These are phyloP conservation scores for Brassica incana DNA, from an alignment of 345 rosid species.

Conservation along the genomic window DNA sequence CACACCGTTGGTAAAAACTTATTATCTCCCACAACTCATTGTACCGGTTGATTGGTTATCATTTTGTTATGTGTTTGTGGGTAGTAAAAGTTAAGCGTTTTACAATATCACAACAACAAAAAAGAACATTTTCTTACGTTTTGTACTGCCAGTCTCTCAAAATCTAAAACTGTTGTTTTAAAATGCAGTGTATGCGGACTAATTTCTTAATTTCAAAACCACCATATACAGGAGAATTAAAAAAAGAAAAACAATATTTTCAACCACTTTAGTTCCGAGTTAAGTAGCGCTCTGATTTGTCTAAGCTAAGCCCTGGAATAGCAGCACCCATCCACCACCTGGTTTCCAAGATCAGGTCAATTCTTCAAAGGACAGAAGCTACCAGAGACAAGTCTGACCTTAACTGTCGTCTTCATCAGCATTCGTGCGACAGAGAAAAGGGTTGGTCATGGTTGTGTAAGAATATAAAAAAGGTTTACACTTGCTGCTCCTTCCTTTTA, in stretches of 20 bases:
- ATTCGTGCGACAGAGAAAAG: not conserved
- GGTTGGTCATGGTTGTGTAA: slow-evolving; percentile 9
- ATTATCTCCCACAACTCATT: no score
- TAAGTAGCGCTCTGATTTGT: not conserved
- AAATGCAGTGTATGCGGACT: no score
- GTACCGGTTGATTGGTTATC: no score
- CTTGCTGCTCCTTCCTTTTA: slow-evolving; percentile 28
- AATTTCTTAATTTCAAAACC: not conserved
- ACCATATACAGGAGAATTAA: not conserved
- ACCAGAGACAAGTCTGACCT: not conserved
- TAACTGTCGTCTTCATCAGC: slow-evolving; percentile 10
- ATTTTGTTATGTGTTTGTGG: no score
- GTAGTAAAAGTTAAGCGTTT: no score
- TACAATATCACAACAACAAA: no score
- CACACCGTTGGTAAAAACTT: no score
- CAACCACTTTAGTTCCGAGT: not conserved
- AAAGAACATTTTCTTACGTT: no score
- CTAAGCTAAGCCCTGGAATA: not conserved
- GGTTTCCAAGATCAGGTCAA: not conserved
- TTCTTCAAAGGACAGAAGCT: not conserved
- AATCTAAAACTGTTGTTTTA: no score
- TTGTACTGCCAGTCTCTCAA: no score
- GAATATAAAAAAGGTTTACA: slow-evolving; percentile 20
- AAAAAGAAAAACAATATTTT: not conserved
- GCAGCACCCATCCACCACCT: not conserved